Base-by-base conservation (phyloP, 2,329 filamentous ascomycete genomes). In the Xylaria sp. region DNA sequence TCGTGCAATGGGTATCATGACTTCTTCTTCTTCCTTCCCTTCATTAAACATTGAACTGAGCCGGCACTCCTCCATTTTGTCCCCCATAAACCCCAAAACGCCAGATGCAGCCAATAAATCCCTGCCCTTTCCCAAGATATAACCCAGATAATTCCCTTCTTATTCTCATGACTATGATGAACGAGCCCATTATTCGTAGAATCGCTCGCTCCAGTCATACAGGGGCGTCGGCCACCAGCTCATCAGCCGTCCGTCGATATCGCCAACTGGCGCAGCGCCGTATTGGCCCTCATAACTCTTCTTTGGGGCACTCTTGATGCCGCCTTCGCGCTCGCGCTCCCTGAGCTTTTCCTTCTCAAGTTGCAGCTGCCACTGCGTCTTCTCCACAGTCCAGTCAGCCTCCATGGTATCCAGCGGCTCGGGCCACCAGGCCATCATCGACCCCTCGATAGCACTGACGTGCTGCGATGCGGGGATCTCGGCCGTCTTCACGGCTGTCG, bases 361-460 rank as follows among this genome's bases (percentile, higher is more conserved):
- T 48, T 47, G 48, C 21, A 63, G 32, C 54, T 59, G 58, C 69
- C 62, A 65, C 51, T 69, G 61, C 21, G 60, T 37, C 61, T 68
- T 64, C 35, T 74, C 74, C 25, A 63, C 53, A 12, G 68, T 35
- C 75, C 75, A 75, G 48, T 71, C 71, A 51, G 74, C 58, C 68
- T 75, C 74, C 69, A 73, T 71, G 1, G 68, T 29, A 18, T 75
- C 75, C 9, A 72, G 50, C 0, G 74, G 71, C 42, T 69, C 71
- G 2, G 76, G 76, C 76, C 76, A 78, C 76, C 76, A 78, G 3
- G 73, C 71, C 76, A 78, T 78, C 55, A 74, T n/a, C 16, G 74
- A 69, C 0, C 75, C 76, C 12, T 71, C 65, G 57, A 76, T 70
- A 16, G 71, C 62, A 12, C 53, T 60, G 50, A 68, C 62, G 21